Base-by-base conservation (phyloP, 495 filamentous ascomycete species). In the Podospora anserina region DNA sequence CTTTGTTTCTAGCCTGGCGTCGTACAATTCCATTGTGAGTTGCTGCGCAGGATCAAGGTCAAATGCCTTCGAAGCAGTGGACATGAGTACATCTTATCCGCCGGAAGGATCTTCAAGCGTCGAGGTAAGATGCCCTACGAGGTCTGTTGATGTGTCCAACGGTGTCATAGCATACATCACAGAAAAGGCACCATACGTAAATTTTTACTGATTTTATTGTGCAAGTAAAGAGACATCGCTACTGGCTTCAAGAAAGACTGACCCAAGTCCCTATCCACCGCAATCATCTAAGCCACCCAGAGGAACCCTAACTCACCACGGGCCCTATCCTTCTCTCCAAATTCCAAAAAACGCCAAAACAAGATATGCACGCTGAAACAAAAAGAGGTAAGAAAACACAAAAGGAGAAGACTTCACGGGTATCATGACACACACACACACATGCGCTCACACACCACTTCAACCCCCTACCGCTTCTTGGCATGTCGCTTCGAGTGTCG, bases 401-500 rank as follows among this genome's bases (percentile, higher is more conserved):
- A 5, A 6, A 59, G 20, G 26, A 59, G 56, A 59, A 59, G 19
- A 59, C 56, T 15, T 23, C 19, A 59, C 56, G 18, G 7, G 19
- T 23, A 23, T 27, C 56, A n/a, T 7, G 16, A 5, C 9, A 26
- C 30, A 11, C 28, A 61, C 28, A 61, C n/a, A 23, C 60, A 4
- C 30, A n/a, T 13, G 5, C 62, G 26, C 62, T 20, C 23, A 27
- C 53, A 26, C 39, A 57, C 19, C 7, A 18, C 39, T 18, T 60
- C 34, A 18, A 11, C 19, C 16, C 66, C 16, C 18, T 30, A 55
- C 27, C 59, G n/a, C 55, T 59, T 56, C 27, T 26, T 30, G 56
- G 18, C 18, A 56, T 70, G 69, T 28, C 69, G 64, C 69, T 65
- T 69, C 66, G 66, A 61, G 27, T 73, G 71, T 44, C 71, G 19